Base-by-base conservation (phyloP, 345 rosid genomes). In the Gossypium australe region DNA sequence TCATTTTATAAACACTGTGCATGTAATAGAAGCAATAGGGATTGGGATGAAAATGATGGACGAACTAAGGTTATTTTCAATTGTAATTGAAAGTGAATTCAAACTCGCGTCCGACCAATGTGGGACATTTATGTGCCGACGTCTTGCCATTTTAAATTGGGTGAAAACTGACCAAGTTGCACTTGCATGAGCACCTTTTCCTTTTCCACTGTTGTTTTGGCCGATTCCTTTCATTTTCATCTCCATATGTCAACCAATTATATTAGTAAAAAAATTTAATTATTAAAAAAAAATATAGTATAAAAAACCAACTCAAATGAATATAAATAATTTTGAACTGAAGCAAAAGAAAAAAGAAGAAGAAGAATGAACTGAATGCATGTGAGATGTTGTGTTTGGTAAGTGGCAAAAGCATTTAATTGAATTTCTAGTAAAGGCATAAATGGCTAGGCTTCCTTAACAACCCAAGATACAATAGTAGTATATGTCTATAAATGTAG, bases 351-450 rank as follows among this genome's bases (percentile, higher is more conserved):
- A 68, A 2, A 0, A 11, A 12, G 3, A 60, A 22, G 4, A 10
- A 24, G 8, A 25, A 9, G 13, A 34, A 24, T 47, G 13, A 51
- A 51, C 20, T 9, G 22, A 24, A 29, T 52, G 17, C 73, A 70
- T 70, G 73, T 70, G 61, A 52, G 45, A 29, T 70, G 73, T 52
- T 29, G 61, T 52, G 60, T 52, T 70, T 29, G 73, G 73, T 38
- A 52, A 20, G 73, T 52, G 73, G 20, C 48, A 52, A 52, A 52
- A 41, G 9, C 41, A 59, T 59, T 59, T 24, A 41, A 70, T 29
- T 52, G 5, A 51, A 34, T 29, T 29, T 52, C 61, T 29, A 34
- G n/a, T 5, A 4, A 70, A 52, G 48, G 16, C 47, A 52, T 52
- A n/a, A 34, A 53, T 70, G 29, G 25, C 27, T 52, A 52, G 48